Base-by-base conservation (phyloP, 1,139 yeast species). In the Suhomyces chickasaworum region DNA sequence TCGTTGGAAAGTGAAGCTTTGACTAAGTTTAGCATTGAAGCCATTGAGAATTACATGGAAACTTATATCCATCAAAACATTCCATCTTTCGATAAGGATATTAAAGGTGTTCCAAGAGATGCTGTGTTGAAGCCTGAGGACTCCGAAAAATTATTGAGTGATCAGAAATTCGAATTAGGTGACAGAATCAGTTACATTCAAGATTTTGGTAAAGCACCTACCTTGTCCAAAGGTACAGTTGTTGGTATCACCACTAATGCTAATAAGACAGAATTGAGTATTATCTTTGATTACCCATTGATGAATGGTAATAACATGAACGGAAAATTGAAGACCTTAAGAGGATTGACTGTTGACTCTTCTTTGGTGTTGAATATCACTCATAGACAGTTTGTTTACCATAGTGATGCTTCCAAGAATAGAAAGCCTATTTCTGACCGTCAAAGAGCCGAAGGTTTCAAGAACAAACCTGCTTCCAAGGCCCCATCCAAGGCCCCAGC, bases 211-310 rank as follows among this genome's bases (percentile, higher is more conserved):
- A 90, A 89, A 60, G 96, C 91, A 13, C 96, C 97, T 30, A 69
- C 84, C 48, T 89, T 86, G 60, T 79, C 90, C 18, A 86, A 88
- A 58, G 99, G 99, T 62, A 90, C 97, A 1, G 96, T 93, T 46
- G 86, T 88, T 44, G 90, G 93, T 4, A 83, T 88, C 53, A 80
- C 81, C 39, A 81, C 89, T 25, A 66, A 78, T 45, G 89, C 89
- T 1, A 72, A 81, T 33, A 74, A 77, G 57, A 75, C 74, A 25
- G 73, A 77, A 8, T 69, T 88, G 52, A 91, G 87, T 53, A 84
- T 95, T 42, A 67, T 93, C 36, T 95, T 93, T 73, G 99, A 95
- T 61, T 69, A 76, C 45, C 89, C 91, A 41, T 75, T 93, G 53
- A 77, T 89, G 51, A 86, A 95, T 46, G 98, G 97, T 54, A 86